These are phyloP conservation scores for Ocimum tenuiflorum DNA, from an alignment of 257 asterid genomes.

Conservation along the genomic window DNA sequence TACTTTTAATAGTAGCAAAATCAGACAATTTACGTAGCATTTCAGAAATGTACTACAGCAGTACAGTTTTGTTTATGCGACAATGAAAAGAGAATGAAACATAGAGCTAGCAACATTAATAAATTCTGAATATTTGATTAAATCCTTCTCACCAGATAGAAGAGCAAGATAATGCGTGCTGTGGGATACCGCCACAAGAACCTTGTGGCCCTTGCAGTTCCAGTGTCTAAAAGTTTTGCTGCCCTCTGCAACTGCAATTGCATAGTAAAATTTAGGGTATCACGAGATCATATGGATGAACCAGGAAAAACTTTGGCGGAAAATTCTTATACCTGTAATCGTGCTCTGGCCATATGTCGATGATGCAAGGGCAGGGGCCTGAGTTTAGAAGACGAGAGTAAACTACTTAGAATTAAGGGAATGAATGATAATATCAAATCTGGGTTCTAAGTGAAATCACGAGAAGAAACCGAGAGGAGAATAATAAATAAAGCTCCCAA, in stretches of 20 bases:
- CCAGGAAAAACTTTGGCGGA: conserved; percentile 7
- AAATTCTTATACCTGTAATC: conserved; percentile 70
- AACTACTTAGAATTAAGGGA: neutral
- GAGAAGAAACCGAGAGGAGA: neutral
- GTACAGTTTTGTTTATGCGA: too few relatives aligned
- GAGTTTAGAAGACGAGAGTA: conserved; percentile 27
- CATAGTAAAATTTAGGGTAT: conserved; percentile 7
- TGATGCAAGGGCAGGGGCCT: conserved; percentile 98
- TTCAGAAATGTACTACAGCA: too few relatives aligned
- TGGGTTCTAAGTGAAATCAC: too few relatives aligned
- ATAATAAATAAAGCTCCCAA: too few relatives aligned
- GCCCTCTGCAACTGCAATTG: conserved; percentile 86
- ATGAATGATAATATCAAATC: too few relatives aligned
- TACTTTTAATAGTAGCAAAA: too few relatives aligned
- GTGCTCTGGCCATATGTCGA: conserved; percentile 80
- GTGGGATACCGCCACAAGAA: conserved; percentile 97
- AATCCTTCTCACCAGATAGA: conserved; percentile 74
- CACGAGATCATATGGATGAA: conserved; percentile 9
- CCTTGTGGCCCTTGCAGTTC: conserved; percentile 95
- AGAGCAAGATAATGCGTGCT: conserved; percentile 82
- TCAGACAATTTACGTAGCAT: too few relatives aligned
- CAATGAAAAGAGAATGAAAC: conserved; percentile 5
- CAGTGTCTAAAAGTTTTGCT: conserved; percentile 79
- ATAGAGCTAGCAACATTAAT: neutral
- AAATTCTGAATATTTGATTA: conserved; percentile 6